These are phyloP conservation scores for Naegleria lovaniensis DNA, from an alignment of 208 protist species.

Conservation along the genomic window DNA sequence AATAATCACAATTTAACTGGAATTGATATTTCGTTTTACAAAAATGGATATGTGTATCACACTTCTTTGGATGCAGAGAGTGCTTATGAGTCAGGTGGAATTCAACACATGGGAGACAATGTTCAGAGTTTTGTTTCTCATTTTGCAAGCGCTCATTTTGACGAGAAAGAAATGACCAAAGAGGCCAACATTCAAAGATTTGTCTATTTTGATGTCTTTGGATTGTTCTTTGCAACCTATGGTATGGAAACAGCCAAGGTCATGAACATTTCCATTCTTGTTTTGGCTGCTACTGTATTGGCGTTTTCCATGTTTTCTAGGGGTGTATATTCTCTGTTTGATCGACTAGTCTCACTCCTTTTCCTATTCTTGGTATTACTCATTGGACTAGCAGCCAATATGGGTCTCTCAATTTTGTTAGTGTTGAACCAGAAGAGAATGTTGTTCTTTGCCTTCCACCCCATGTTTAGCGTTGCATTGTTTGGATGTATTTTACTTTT, in stretches of 20 bases:
- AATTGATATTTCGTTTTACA: slow-evolving; percentile 13
- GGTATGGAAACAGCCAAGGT: not conserved
- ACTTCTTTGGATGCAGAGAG: not conserved
- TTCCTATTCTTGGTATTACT: not conserved
- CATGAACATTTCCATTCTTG: not conserved
- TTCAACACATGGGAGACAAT: slow-evolving; percentile 12
- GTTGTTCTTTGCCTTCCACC: not conserved
- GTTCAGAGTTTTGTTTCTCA: not conserved
- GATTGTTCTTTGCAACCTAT: not conserved
- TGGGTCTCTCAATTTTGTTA: not conserved
- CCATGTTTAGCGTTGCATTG: not conserved
- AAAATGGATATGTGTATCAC: slow-evolving; percentile 23
- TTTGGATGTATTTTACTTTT: not conserved
- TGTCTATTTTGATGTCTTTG: slow-evolving; percentile 6
- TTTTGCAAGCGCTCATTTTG: not conserved
- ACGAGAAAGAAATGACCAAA: not conserved
- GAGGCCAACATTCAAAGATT: not conserved
- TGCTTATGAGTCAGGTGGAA: not conserved
- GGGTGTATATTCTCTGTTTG: not conserved
- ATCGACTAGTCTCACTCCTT: not conserved
- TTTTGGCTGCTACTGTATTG: not conserved
- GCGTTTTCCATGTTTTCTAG: not conserved
- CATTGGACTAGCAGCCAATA: not conserved
- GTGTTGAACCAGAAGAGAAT: not conserved
- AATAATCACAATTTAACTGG: not conserved